phyloP scores from a whole-genome alignment of 1,139 yeast species.

The Scheffersomyces insectosa region DNA sequence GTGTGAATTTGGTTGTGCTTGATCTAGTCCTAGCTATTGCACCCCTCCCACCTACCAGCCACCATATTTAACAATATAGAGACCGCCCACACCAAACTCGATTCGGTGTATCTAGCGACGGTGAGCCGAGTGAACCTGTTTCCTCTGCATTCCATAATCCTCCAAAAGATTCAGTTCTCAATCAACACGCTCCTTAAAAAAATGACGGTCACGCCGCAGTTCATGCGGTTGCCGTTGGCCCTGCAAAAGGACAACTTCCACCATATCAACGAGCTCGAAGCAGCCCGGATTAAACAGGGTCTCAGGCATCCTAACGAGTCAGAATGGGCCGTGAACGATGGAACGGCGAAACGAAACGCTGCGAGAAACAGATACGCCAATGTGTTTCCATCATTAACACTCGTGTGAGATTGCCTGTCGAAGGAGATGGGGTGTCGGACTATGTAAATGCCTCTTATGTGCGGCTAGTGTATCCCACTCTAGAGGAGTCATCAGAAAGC shows the following conservation, averaged over 20 bases:
- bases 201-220: slow-evolving; percentile 9
- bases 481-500: slow-evolving; percentile 1
- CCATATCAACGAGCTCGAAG: slow-evolving; percentile 12
- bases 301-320: slow-evolving; percentile 12
- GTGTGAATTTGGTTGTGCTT: too few species aligned
- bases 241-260: slow-evolving; percentile 15
- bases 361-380: slow-evolving; percentile 42
- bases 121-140: too few species aligned
- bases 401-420: slow-evolving; percentile 33
- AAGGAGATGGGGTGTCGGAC: slow-evolving; percentile 19
- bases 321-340: slow-evolving; percentile 25
- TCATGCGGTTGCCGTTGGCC: slow-evolving; percentile 9
- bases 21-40: too few species aligned
- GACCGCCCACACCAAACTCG: background rate
- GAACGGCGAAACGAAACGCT: slow-evolving; percentile 16
- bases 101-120: slow-evolving; percentile 1
- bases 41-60: too few species aligned
- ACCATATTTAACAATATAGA: too few species aligned
- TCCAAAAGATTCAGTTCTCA: slow-evolving; percentile 10
- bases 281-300: slow-evolving; percentile 7
- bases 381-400: slow-evolving; percentile 43
- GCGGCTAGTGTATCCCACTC: slow-evolving; percentile 10
- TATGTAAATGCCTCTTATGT: slow-evolving; percentile 48
- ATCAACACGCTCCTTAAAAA: slow-evolving; percentile 6
- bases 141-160: too few species aligned